Evolutionary conservation across 1,284 basidiomycete species (phyloP), one percentile per base, ranked within the genome.

Genomic region (Gomphus sp.): DNA sequence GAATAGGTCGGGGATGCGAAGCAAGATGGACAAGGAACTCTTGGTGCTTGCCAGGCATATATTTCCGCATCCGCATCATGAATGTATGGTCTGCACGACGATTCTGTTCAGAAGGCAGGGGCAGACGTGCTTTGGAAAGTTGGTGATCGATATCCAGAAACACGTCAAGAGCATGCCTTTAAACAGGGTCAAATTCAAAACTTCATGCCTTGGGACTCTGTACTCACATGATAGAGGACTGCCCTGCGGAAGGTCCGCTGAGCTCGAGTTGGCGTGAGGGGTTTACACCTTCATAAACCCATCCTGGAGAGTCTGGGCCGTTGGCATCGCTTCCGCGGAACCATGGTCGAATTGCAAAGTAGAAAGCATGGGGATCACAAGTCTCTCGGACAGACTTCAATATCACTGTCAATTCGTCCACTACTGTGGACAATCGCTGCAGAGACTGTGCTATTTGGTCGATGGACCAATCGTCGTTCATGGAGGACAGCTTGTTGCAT

Each of bases 331-430:
- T 91, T 18, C 94, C 96, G 48, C 86, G 83, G 73, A 86, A 97
- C 96, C 96, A 99, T 0, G 93, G 94, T 51, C 96, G 84, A 63
- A 94, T 85, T 55, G 86, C 77, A 81, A 89, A 93, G 72, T 96
- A 96, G 72, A 99, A 98, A 60, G 84, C 79, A 62, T 87, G 83
- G 4, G 96, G 96, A 66, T 93, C 89, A 68, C 93, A 91, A 28
- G 77, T 76, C 6, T 82, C 79, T 56, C 87, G 84, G 61, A 95
- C 82, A 43, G 81, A 82, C 62, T 83, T 75, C 62, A 93, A 82
- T 62, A 88, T 75, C 33, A 80, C 78, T 50, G 79, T 82, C 60
- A 98, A 77, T 59, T 87, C 82, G 59, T 89, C 83, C 64, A 98
- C 85, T 63, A 91, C 79, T 6, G 68, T 72, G 14, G 86, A 79